Evolutionary conservation across 2,329 filamentous ascomycete species (phyloP).

Genomic region (Leptosphaerulina australis): DNA sequence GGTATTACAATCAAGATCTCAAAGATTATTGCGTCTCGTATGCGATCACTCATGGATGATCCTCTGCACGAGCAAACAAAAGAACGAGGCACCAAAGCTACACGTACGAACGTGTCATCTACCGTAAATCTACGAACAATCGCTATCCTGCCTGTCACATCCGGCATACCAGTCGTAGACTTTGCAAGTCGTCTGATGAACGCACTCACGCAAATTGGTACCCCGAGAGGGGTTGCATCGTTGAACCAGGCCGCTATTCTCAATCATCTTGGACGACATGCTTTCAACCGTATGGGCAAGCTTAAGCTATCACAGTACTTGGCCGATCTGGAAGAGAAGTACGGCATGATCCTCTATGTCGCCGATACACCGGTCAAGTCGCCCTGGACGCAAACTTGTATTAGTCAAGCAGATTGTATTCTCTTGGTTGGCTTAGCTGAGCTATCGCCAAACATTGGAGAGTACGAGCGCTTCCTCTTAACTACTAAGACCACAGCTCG

Average conservation of each 20-base stretch:
- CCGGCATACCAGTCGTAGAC: constrained; percentile 91
- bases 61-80: constrained; percentile 70
- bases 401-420: constrained; percentile 95
- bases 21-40: constrained; percentile 94
- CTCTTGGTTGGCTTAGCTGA: constrained; percentile 90
- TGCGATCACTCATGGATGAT: constrained; percentile 86
- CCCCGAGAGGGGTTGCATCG: constrained; percentile 86
- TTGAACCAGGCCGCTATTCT: constrained; percentile 93
- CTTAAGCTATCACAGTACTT: constrained; percentile 94
- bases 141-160: constrained; percentile 85
- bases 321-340: constrained; percentile 96
- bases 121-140: constrained; percentile 93
- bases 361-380: constrained; percentile 97
- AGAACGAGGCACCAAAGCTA: constrained; percentile 63
- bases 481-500: constrained; percentile 97
- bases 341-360: constrained; percentile 91
- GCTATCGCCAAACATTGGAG: constrained; percentile 85
- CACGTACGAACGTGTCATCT: constrained; percentile 72
- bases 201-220: constrained; percentile 86
- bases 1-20: constrained; percentile 99
- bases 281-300: constrained; percentile 97
- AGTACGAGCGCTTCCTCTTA: constrained; percentile 94
- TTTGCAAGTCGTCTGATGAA: constrained; percentile 89
- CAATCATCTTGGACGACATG: constrained; percentile 92
- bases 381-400: constrained; percentile 98